Evolutionary conservation across 805 yeast species (phyloP).

Genomic region (Starmerella apis): DNA sequence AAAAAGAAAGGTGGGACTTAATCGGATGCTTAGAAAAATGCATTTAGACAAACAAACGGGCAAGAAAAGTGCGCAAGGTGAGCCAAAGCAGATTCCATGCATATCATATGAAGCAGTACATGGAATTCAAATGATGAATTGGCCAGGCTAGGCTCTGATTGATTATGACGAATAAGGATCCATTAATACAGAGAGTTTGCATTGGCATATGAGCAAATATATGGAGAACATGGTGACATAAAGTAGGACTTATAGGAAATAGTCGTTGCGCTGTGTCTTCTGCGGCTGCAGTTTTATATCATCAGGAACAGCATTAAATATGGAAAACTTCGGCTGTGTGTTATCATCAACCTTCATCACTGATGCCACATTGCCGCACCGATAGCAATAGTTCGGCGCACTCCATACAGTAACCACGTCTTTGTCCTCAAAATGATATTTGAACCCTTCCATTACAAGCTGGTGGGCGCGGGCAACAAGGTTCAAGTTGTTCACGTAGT

Average conservation of each 20-base stretch:
- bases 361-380: constrained; percentile 97
- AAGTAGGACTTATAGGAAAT: constrained; percentile 27
- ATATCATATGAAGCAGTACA: too few species aligned
- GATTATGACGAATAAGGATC: too few species aligned
- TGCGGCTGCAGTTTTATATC: constrained; percentile 33
- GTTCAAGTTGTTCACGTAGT: constrained; percentile 80
- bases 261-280: constrained; percentile 33
- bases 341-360: constrained; percentile 92
- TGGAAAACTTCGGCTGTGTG: constrained; percentile 78
- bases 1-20: too few species aligned
- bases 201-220: neutral
- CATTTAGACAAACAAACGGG: too few species aligned
- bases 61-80: too few species aligned
- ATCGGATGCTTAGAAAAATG: too few species aligned
- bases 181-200: neutral
- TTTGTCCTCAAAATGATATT: constrained; percentile 90
- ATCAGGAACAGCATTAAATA: constrained; percentile 91
- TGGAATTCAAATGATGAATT: too few species aligned
- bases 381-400: constrained; percentile 92
- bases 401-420: constrained; percentile 98
- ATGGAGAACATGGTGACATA: neutral
- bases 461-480: constrained; percentile 95
- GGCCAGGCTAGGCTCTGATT: too few species aligned
- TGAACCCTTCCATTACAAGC: constrained; percentile 95
- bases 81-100: too few species aligned